A percentile compares a stretch with the other conserved stretches of the same genome.
Conservation (phyloP, 1,284 basidiomycete genomes). For the Cryptococcus sp. region DNA sequence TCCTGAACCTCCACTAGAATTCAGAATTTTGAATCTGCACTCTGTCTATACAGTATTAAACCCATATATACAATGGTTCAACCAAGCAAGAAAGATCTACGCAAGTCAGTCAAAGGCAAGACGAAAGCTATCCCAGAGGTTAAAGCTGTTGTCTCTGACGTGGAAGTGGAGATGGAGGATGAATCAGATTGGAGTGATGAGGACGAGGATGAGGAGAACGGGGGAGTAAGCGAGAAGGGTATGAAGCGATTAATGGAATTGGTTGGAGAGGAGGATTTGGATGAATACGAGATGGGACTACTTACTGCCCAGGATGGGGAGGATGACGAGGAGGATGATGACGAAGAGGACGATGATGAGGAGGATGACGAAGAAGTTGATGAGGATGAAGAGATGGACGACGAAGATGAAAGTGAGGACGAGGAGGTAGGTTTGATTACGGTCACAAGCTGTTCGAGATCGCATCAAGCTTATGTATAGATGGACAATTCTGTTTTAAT, state of each 20-base stretch:
- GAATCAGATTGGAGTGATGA: constrained; percentile 22
- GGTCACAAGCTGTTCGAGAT: no score
- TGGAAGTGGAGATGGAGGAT: constrained; percentile 21
- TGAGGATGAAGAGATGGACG: constrained; percentile 54
- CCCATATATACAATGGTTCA: constrained; percentile 24
- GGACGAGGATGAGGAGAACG: constrained; percentile 71
- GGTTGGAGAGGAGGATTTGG: constrained; percentile 53
- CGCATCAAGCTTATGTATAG: no score
- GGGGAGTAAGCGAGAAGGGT: constrained; percentile 79
- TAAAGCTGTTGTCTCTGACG: constrained; percentile 10
- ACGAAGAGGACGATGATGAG: constrained; percentile 61
- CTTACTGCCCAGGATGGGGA: constrained; percentile 28
- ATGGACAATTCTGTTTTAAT: constrained; percentile 44
- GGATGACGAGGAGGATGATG: constrained; percentile 69
- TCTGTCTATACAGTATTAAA: background rate
- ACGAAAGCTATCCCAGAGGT: constrained; percentile 3
- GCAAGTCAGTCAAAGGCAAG: constrained; percentile 18
- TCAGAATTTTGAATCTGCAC: background rate
- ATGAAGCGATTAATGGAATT: constrained; percentile 62
- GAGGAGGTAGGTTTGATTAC: constrained; percentile 40
- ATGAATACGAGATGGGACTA: constrained; percentile 33
- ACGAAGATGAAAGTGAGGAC: constrained; percentile 45
- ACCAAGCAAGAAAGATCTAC: constrained; percentile 29
- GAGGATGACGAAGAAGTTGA: constrained; percentile 52
- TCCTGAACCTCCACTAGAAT: constrained; percentile 2